Percentiles rank a stretch among this genome's conserved stretches.
These are phyloP conservation scores for Metschnikowia sp. DNA, from an alignment of 805 yeast species.

Conservation along the genomic window DNA sequence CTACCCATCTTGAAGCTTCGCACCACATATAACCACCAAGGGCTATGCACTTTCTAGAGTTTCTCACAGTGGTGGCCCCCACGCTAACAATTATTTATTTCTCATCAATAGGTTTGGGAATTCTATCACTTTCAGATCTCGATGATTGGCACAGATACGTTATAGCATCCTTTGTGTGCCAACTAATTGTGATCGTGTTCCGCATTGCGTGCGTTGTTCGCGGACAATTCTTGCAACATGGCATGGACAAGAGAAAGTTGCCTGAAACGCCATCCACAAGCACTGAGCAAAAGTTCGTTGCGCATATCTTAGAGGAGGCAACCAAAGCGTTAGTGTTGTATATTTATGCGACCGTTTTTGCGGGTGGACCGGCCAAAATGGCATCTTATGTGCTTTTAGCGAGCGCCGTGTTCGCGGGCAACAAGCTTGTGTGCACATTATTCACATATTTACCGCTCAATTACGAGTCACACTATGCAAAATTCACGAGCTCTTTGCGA, in stretches of 20 bases:
- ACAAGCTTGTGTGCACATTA: constrained; percentile 8
- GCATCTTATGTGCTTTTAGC: constrained; percentile 6
- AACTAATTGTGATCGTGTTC: constrained; percentile 4
- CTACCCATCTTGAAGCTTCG: too few species aligned
- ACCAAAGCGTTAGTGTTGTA: constrained; percentile 2
- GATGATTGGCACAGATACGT: not conserved
- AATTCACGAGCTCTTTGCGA: constrained; percentile 6
- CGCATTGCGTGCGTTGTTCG: constrained; percentile 7
- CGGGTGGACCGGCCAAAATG: not conserved
- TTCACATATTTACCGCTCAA: constrained; percentile 13
- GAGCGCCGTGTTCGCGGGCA: constrained; percentile 8
- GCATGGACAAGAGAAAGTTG: constrained; percentile 3
- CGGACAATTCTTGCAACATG: not conserved
- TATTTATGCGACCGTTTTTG: not conserved
- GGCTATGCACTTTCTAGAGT: constrained; percentile 6
- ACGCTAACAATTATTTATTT: not conserved
- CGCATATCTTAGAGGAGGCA: constrained; percentile 11
- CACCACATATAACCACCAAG: not conserved
- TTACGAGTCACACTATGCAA: constrained; percentile 6
- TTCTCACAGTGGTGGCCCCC: constrained; percentile 5
- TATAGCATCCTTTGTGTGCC: constrained; percentile 3
- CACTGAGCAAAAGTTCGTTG: constrained; percentile 8
- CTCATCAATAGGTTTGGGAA: not conserved
- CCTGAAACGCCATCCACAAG: constrained; percentile 8
- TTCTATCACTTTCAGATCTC: not conserved